These are phyloP conservation scores for Leccinum pellstonianum DNA, from an alignment of 768 basidiomycete species.

Conservation along the genomic window DNA sequence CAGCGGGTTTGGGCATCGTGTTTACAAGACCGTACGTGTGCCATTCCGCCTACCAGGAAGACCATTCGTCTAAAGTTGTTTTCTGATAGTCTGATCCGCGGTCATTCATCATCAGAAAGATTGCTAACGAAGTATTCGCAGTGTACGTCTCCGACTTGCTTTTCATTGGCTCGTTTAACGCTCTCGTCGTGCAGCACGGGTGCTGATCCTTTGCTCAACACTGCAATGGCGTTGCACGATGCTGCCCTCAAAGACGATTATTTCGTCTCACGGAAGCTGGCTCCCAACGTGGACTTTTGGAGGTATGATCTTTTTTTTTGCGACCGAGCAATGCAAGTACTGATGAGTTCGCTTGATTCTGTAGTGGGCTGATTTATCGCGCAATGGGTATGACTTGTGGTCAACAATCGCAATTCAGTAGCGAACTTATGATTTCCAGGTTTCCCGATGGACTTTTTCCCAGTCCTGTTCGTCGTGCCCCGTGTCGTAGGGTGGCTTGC, in stretches of 20 bases:
- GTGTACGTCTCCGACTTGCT: conserved; percentile 47
- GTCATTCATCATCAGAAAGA: conserved; percentile 87
- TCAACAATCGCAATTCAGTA: neutral
- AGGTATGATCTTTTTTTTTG: conserved; percentile 32
- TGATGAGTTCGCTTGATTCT: conserved; percentile 1
- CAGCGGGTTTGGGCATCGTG: conserved; percentile 86
- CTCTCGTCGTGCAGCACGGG: conserved; percentile 58
- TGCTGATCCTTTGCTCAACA: conserved; percentile 79
- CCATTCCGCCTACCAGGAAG: neutral
- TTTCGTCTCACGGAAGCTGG: conserved; percentile 76
- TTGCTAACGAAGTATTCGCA: conserved; percentile 88
- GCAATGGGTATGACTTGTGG: conserved; percentile 68
- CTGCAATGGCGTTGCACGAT: conserved; percentile 86
- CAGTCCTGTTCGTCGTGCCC: conserved; percentile 89
- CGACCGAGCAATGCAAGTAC: neutral
- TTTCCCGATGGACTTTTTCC: conserved; percentile 93
- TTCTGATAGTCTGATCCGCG: conserved; percentile 76
- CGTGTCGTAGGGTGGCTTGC: conserved; percentile 92
- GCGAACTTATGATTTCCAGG: conserved; percentile 41
- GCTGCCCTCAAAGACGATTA: conserved; percentile 90
- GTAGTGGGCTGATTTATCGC: conserved; percentile 83
- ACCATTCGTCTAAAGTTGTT: neutral
- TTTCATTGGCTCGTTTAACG: neutral
- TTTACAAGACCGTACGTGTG: conserved; percentile 68
- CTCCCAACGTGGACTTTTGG: conserved; percentile 94